Evolutionary conservation across 176 grass and related monocot species (phyloP).

Genomic region (Paspalum vaginatum): DNA sequence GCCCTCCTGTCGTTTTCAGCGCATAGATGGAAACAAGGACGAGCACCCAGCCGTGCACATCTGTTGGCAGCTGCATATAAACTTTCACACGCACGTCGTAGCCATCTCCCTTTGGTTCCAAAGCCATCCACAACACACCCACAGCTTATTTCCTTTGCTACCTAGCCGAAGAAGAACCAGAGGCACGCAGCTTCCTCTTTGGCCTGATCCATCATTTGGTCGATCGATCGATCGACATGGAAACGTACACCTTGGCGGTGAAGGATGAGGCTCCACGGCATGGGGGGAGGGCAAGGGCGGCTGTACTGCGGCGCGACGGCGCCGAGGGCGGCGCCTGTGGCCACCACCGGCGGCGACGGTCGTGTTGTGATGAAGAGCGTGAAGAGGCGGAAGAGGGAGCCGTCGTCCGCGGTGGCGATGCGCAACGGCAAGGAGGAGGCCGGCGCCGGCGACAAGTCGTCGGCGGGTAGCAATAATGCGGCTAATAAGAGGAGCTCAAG

Average conservation of each 20-base stretch:
- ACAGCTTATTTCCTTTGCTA: too few species aligned
- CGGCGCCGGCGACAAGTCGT: slow-evolving; percentile 7
- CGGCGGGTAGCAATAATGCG: slow-evolving; percentile 20
- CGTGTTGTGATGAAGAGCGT: background rate
- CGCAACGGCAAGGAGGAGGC: slow-evolving; percentile 12
- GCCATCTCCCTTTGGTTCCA: slow-evolving; percentile 33
- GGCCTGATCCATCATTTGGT: too few species aligned
- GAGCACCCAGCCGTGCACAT: slow-evolving; percentile 17
- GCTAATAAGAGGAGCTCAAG: slow-evolving; percentile 62
- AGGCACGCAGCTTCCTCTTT: too few species aligned
- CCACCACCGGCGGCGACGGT: background rate
- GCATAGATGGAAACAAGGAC: slow-evolving; percentile 57
- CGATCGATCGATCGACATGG: slow-evolving; percentile 5
- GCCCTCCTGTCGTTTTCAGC: slow-evolving; percentile 51
- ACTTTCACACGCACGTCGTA: slow-evolving; percentile 39
- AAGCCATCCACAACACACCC: background rate
- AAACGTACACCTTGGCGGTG: slow-evolving; percentile 33
- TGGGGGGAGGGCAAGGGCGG: background rate
- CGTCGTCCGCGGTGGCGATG: slow-evolving; percentile 4
- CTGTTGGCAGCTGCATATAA: slow-evolving; percentile 37
- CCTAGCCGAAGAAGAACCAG: too few species aligned
- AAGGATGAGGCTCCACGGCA: slow-evolving; percentile 46
- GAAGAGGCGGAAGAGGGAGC: slow-evolving; percentile 56
- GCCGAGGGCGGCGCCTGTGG: background rate
- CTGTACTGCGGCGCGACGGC: background rate